phyloP scores from a whole-genome alignment of 164 flowering plant species.

The Saururus chinensis region DNA sequence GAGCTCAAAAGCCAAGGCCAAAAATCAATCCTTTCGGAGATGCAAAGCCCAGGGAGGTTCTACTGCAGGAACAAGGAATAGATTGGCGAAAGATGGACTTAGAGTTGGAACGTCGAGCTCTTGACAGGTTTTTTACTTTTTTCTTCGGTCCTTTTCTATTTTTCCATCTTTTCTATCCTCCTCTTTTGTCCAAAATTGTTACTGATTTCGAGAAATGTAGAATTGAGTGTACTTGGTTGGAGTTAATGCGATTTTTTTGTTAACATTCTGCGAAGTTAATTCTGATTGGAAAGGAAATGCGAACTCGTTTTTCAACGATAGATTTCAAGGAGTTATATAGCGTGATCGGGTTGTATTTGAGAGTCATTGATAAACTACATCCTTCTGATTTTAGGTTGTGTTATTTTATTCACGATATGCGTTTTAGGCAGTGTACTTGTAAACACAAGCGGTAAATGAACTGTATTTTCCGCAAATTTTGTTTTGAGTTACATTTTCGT shows the following conservation, averaged over 20 bases:
- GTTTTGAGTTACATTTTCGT: too few species aligned
- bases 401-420: not conserved
- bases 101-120: slow-evolving; percentile 67
- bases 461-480: not conserved
- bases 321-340: not conserved
- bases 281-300: too few species aligned
- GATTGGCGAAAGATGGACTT: slow-evolving; percentile 91
- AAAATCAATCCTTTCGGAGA: slow-evolving; percentile 95
- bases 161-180: too few species aligned
- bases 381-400: not conserved
- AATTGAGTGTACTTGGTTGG: too few species aligned
- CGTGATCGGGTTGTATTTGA: not conserved
- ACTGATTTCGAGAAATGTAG: too few species aligned
- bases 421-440: not conserved
- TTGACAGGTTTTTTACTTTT: slow-evolving; percentile 41
- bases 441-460: not conserved
- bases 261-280: too few species aligned
- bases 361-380: not conserved
- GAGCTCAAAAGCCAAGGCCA: slow-evolving; percentile 37
- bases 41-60: slow-evolving; percentile 81
- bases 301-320: not conserved
- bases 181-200: not conserved
- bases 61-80: slow-evolving; percentile 61
- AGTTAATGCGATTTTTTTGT: too few species aligned
- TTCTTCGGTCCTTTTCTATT: not conserved